These are phyloP conservation scores for Boletus eberwhitei DNA, from an alignment of 768 basidiomycete genomes.

Conservation along the genomic window DNA sequence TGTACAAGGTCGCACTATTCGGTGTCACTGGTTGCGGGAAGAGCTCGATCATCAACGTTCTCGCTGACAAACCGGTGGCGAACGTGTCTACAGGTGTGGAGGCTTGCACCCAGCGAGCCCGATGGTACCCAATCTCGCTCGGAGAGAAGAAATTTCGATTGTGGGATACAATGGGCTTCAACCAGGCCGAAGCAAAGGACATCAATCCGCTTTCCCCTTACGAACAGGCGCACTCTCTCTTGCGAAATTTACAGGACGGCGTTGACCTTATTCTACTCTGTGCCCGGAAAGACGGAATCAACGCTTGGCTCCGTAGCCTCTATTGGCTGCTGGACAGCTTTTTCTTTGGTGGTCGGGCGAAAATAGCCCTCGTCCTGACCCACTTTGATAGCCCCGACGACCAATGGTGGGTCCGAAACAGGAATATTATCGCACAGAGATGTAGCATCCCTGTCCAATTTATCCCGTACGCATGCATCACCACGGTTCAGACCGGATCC, in stretches of 20 bases:
- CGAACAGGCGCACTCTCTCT: slow-evolving; percentile 32
- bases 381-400: slow-evolving; percentile 34
- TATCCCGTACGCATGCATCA: slow-evolving; percentile 19
- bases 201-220: slow-evolving; percentile 21
- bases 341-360: slow-evolving; percentile 36
- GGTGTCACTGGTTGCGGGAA: slow-evolving; percentile 31
- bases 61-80: slow-evolving; percentile 27
- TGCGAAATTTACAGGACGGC: slow-evolving; percentile 33
- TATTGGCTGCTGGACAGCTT: slow-evolving; percentile 38
- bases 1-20: slow-evolving; percentile 26
- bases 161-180: slow-evolving; percentile 36
- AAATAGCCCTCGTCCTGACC: slow-evolving; percentile 38
- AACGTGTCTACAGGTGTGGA: slow-evolving; percentile 26
- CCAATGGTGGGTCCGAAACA: slow-evolving; percentile 40
- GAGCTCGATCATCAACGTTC: slow-evolving; percentile 30
- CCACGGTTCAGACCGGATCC: slow-evolving; percentile 8
- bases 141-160: slow-evolving; percentile 23
- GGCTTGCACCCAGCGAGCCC: slow-evolving; percentile 34
- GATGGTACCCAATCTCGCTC: slow-evolving; percentile 20
- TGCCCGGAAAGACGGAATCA: slow-evolving; percentile 39
- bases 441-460: slow-evolving; percentile 10
- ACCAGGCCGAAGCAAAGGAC: slow-evolving; percentile 19
- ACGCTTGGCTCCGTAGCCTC: slow-evolving; percentile 33
- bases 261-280: slow-evolving; percentile 40
- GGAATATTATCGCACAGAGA: slow-evolving; percentile 15